Percentiles rank a stretch among this genome's conserved stretches.
phyloP scores from a whole-genome alignment of 2,329 filamentous ascomycete species.

The Karstenula rhodostoma region DNA sequence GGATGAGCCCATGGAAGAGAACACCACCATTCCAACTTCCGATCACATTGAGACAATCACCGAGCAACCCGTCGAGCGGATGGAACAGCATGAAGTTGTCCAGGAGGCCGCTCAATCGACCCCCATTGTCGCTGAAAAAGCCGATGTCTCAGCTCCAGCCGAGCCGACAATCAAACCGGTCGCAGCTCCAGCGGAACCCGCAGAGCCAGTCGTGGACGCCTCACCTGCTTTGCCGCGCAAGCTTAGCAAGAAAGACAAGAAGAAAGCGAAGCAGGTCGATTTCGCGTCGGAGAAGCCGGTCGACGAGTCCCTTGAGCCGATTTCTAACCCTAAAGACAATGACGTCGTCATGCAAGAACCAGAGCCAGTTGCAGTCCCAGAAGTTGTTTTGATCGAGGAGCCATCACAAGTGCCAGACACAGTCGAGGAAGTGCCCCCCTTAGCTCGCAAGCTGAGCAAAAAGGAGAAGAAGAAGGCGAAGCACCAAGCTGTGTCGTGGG shows the following conservation, averaged over 20 bases:
- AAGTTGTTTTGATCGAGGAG: neutral
- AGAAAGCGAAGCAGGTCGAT: slow-evolving; percentile 39
- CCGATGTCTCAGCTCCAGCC: neutral
- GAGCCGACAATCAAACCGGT: neutral
- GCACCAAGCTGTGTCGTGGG: slow-evolving; percentile 12
- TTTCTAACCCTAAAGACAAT: neutral
- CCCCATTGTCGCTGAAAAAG: neutral
- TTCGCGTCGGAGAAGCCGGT: slow-evolving; percentile 17
- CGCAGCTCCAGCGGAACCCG: neutral
- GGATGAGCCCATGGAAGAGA: slow-evolving; percentile 20
- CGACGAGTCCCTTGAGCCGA: slow-evolving; percentile 1
- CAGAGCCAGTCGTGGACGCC: slow-evolving; percentile 16
- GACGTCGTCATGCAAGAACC: neutral
- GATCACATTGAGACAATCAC: neutral
- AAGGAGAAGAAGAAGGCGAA: slow-evolving; percentile 28
- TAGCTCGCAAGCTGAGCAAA: slow-evolving; percentile 28
- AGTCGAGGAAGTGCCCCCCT: neutral
- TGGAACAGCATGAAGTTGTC: neutral
- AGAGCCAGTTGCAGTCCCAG: neutral
- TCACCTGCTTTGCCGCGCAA: slow-evolving; percentile 23
- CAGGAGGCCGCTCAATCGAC: neutral
- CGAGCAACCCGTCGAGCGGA: neutral
- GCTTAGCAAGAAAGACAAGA: slow-evolving; percentile 47
- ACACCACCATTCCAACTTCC: neutral
- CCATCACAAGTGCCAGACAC: slow-evolving; percentile 2